These are phyloP conservation scores for Marasmius fiardii DNA, from an alignment of 1,284 basidiomycete species.

Conservation along the genomic window DNA sequence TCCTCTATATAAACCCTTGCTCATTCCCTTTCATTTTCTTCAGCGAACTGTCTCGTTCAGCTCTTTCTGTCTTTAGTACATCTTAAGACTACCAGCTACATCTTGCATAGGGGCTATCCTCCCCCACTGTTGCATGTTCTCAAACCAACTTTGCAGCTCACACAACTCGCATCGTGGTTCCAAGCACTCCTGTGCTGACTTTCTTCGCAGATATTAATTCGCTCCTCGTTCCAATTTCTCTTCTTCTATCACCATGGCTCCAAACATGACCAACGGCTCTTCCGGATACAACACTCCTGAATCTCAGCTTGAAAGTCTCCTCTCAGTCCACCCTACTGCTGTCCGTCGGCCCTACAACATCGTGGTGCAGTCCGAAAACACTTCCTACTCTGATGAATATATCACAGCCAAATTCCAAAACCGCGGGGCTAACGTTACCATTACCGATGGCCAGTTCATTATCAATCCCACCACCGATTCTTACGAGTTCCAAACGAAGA, in stretches of 20 bases:
- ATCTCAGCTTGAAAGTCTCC: conserved; percentile 59
- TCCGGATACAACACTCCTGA: conserved; percentile 67
- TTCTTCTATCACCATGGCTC: conserved; percentile 44
- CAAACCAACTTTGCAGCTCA: conserved; percentile 77
- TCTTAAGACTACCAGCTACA: not conserved
- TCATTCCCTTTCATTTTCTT: not conserved
- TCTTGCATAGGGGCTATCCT: not conserved
- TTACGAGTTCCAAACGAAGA: conserved; percentile 91
- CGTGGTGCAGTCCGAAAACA: conserved; percentile 83
- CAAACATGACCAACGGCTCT: conserved; percentile 40
- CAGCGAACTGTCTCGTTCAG: not conserved
- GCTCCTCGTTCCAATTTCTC: conserved; percentile 16
- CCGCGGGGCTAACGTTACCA: conserved; percentile 74
- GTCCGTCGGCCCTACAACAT: conserved; percentile 75
- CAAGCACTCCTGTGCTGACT: conserved; percentile 68
- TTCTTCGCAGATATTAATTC: conserved; percentile 50
- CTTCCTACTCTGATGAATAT: conserved; percentile 75
- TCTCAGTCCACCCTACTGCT: conserved; percentile 83
- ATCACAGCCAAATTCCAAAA: conserved; percentile 86
- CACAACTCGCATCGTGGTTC: conserved; percentile 77
- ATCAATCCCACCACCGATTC: conserved; percentile 76
- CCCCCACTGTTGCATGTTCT: conserved; percentile 74
- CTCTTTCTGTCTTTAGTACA: not conserved
- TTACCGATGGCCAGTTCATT: conserved; percentile 69
- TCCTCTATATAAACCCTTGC: not conserved